phyloP scores from a whole-genome alignment of 768 basidiomycete species.

The Amanita jacksonii region DNA sequence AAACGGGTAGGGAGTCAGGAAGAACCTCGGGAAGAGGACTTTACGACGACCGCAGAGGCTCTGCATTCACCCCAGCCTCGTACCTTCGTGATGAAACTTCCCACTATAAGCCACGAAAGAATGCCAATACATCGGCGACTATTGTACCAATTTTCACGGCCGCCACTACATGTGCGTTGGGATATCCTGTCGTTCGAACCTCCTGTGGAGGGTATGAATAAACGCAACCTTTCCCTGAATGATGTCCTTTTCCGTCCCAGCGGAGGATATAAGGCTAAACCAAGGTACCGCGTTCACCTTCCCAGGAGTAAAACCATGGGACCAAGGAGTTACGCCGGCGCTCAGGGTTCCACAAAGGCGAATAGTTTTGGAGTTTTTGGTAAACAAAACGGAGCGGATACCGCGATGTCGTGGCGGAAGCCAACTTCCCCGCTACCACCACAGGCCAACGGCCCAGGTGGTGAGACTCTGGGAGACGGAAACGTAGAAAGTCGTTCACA shows the following conservation, averaged over 20 bases:
- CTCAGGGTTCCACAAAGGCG: constrained; percentile 15
- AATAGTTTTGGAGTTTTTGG: constrained; percentile 31
- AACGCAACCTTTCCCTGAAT: constrained; percentile 52
- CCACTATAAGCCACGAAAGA: constrained; percentile 29
- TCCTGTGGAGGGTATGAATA: constrained; percentile 55
- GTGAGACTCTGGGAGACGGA: constrained; percentile 21
- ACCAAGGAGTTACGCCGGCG: constrained; percentile 23
- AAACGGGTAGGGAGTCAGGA: constrained; percentile 24
- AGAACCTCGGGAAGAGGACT: constrained; percentile 33
- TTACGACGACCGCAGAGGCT: constrained; percentile 37
- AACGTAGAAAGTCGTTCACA: constrained; percentile 60
- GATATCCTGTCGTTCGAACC: constrained; percentile 69
- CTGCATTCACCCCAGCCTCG: constrained; percentile 36
- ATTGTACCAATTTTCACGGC: constrained; percentile 30
- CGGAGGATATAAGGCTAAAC: constrained; percentile 27
- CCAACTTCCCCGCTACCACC: constrained; percentile 14
- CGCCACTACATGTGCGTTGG: constrained; percentile 34
- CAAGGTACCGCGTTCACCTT: constrained; percentile 31
- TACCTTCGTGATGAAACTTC: constrained; percentile 37
- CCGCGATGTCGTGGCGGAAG: constrained; percentile 36
- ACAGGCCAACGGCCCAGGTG: constrained; percentile 14
- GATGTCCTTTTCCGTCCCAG: constrained; percentile 49
- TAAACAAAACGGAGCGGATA: constrained; percentile 31
- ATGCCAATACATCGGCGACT: constrained; percentile 42
- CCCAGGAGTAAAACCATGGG: constrained; percentile 22